These are phyloP conservation scores for Xylaria telfairii DNA, from an alignment of 495 filamentous ascomycete species.

Conservation along the genomic window DNA sequence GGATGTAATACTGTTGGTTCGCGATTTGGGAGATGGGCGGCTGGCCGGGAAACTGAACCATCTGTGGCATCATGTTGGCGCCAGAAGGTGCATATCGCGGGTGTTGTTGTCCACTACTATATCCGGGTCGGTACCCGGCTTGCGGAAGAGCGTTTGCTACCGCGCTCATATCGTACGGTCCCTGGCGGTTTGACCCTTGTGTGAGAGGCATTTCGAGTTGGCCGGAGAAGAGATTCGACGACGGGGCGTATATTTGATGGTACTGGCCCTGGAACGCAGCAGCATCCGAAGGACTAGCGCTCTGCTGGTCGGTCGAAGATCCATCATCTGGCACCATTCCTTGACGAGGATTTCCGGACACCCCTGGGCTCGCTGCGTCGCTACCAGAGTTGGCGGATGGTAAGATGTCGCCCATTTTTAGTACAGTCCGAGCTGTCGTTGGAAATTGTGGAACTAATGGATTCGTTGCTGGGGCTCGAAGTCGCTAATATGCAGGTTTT, in stretches of 20 bases:
- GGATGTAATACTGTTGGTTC: conserved; percentile 48
- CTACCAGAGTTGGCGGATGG: conserved; percentile 39
- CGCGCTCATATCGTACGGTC: conserved; percentile 48
- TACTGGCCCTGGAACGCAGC: conserved; percentile 39
- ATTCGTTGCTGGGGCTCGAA: conserved; percentile 11
- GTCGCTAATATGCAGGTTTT: neutral
- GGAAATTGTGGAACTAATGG: neutral
- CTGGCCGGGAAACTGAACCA: conserved; percentile 51
- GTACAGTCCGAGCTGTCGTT: neutral
- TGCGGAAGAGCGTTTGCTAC: conserved; percentile 50
- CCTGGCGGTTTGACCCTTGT: conserved; percentile 37
- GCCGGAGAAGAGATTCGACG: conserved; percentile 43
- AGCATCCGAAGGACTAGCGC: conserved; percentile 31
- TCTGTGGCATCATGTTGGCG: conserved; percentile 50
- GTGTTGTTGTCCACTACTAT: conserved; percentile 44
- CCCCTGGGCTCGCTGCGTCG: conserved; percentile 42
- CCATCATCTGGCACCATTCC: conserved; percentile 29
- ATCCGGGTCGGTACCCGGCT: conserved; percentile 41
- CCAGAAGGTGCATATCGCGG: conserved; percentile 49
- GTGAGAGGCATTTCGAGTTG: conserved; percentile 48
- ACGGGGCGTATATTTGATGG: conserved; percentile 40
- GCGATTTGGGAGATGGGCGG: conserved; percentile 41
- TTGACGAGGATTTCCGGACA: conserved; percentile 30
- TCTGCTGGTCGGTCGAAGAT: conserved; percentile 31
- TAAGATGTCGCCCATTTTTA: conserved; percentile 50